Conservation (phyloP, 805 yeast genomes). For the Myxozyma melibiosi region DNA sequence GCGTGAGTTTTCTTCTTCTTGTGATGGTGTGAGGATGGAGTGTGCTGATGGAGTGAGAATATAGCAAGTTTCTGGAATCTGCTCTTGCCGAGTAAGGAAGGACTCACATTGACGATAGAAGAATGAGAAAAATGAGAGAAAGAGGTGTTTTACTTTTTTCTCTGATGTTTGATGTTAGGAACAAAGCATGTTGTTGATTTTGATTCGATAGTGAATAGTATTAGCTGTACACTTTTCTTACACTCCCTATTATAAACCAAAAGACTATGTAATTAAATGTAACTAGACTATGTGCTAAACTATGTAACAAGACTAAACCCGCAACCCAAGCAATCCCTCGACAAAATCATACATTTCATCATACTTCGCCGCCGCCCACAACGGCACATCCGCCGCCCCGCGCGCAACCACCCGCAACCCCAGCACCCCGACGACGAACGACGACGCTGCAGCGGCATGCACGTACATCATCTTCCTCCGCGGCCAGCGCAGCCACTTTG, state of each 20-base stretch:
- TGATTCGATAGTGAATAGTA: too few relatives aligned
- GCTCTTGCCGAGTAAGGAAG: slow-evolving; percentile 1
- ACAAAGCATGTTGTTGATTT: too few relatives aligned
- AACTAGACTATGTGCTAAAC: too few relatives aligned
- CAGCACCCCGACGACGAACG: slow-evolving; percentile 5
- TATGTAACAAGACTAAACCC: neutral
- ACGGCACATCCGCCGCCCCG: neutral
- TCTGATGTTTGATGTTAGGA: too few relatives aligned
- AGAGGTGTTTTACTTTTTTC: too few relatives aligned
- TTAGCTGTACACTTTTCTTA: too few relatives aligned
- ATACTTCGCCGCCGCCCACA: slow-evolving; percentile 20
- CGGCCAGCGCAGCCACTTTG: slow-evolving; percentile 23
- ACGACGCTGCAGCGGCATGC: neutral
- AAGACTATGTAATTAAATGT: too few relatives aligned
- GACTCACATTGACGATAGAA: too few relatives aligned
- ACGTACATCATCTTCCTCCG: slow-evolving; percentile 2
- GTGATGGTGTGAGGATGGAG: neutral
- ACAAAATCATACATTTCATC: slow-evolving; percentile 18
- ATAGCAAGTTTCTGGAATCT: slow-evolving; percentile 24
- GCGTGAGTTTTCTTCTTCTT: slow-evolving; percentile 44
- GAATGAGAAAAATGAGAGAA: too few relatives aligned
- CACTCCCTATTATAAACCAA: too few relatives aligned
- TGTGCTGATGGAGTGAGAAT: neutral
- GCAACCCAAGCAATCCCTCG: neutral
- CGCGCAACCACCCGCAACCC: slow-evolving; percentile 10